Percentiles rank a stretch among this genome's conserved stretches.
Conservation (phyloP, 345 rosid genomes). For the Ailanthus altissimus region DNA sequence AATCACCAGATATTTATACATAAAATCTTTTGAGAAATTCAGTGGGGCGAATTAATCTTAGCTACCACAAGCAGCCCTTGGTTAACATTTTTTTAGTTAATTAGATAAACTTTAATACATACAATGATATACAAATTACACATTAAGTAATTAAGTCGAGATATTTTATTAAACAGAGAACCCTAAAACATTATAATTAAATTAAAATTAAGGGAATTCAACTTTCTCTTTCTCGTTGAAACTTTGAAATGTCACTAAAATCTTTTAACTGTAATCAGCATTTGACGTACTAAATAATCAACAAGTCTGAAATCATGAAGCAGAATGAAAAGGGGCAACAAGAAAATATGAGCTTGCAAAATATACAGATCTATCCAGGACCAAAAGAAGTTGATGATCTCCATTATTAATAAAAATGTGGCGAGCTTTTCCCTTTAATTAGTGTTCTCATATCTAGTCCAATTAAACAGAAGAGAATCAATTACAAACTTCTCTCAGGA, state of each 20-base stretch:
- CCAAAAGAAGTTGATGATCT: slow-evolving; percentile 25
- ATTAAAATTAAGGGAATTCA: neutral
- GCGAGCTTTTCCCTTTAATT: slow-evolving; percentile 1
- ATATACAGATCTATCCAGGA: slow-evolving; percentile 22
- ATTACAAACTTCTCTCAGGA: too few species aligned
- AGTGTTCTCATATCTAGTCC: slow-evolving; percentile 34
- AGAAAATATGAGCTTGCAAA: slow-evolving; percentile 1
- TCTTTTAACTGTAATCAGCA: slow-evolving; percentile 27
- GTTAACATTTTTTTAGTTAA: too few species aligned
- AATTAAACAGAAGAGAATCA: neutral
- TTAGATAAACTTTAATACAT: too few species aligned
- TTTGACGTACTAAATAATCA: slow-evolving; percentile 16
- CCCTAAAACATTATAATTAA: too few species aligned
- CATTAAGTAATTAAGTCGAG: too few species aligned
- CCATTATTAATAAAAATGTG: slow-evolving; percentile 21
- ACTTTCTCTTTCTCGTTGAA: slow-evolving; percentile 1
- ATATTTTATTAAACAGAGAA: too few species aligned
- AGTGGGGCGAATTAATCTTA: too few species aligned
- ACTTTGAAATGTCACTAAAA: neutral
- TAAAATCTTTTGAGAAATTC: too few species aligned
- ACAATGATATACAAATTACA: too few species aligned
- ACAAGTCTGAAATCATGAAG: slow-evolving; percentile 13
- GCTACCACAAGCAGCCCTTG: too few species aligned
- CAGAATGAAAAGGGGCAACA: slow-evolving; percentile 22
- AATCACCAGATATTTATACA: too few species aligned